Conservation (phyloP, 2,329 filamentous ascomycete genomes). For the Talaromyces piceae region DNA sequence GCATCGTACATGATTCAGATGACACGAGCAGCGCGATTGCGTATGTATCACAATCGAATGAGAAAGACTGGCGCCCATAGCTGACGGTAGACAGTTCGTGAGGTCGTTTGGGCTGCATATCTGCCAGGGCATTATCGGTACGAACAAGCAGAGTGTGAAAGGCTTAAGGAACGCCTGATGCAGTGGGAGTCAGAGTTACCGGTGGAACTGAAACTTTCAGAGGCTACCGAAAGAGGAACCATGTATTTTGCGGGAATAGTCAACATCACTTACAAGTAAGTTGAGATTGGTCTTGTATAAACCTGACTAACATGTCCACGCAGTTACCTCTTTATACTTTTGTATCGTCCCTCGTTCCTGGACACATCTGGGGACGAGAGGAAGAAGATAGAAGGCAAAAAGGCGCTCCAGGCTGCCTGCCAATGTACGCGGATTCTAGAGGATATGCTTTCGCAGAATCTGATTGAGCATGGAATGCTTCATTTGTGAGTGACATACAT, state of each 20-base stretch:
- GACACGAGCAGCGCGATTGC: constrained; percentile 30
- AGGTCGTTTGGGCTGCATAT: constrained; percentile 33
- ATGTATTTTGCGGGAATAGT: constrained; percentile 36
- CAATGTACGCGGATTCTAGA: constrained; percentile 42
- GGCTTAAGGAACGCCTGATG: constrained; percentile 26
- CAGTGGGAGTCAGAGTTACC: constrained; percentile 36
- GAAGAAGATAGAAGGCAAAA: constrained; percentile 27
- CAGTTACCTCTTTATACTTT: constrained; percentile 40
- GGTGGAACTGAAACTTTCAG: constrained; percentile 25
- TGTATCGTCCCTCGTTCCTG: constrained; percentile 40
- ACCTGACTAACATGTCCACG: background rate
- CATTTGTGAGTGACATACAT: constrained; percentile 36
- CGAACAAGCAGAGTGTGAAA: constrained; percentile 17
- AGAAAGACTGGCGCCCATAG: background rate
- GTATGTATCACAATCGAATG: constrained; percentile 15
- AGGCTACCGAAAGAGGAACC: constrained; percentile 21
- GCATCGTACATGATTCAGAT: constrained; percentile 31
- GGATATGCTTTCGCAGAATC: constrained; percentile 39
- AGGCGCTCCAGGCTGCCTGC: constrained; percentile 40
- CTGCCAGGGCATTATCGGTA: constrained; percentile 19
- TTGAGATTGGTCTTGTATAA: background rate
- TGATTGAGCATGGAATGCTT: constrained; percentile 39
- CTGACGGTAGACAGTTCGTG: constrained; percentile 20
- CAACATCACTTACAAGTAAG: constrained; percentile 41
- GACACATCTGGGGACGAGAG: constrained; percentile 19